Conservation (phyloP, 1,284 basidiomycete genomes). For the Kwoniella shivajii region DNA sequence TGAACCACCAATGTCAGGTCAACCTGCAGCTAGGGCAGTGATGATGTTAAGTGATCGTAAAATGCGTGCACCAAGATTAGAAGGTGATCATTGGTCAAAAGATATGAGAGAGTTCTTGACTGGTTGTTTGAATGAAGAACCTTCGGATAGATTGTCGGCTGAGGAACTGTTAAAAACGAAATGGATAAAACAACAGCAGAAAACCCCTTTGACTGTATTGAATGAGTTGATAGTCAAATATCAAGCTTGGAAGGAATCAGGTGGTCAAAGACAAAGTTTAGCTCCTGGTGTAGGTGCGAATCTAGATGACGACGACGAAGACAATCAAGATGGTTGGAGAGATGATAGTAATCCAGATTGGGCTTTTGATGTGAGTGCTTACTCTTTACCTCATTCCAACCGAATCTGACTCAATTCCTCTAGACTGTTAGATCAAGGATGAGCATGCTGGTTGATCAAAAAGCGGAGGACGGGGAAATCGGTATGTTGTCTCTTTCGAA, state of each 20-base stretch:
- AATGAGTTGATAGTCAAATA: conserved; percentile 81
- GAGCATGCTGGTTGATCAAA: conserved; percentile 44
- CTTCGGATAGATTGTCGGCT: conserved; percentile 76
- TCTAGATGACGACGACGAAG: conserved; percentile 46
- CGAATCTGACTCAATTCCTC: too few relatives aligned
- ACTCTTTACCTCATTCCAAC: too few relatives aligned
- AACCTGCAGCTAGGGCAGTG: conserved; percentile 85
- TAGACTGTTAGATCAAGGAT: conserved; percentile 49
- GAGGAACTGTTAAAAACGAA: conserved; percentile 89
- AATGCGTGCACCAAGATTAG: conserved; percentile 66
- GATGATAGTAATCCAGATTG: conserved; percentile 39
- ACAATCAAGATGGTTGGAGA: conserved; percentile 26
- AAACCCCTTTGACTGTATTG: conserved; percentile 70
- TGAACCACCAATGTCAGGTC: conserved; percentile 66
- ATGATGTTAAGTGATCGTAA: conserved; percentile 82
- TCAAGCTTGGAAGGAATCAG: conserved; percentile 73
- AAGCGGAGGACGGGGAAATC: conserved; percentile 28
- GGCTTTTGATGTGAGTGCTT: conserved; percentile 53
- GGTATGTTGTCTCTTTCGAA: conserved; percentile 9
- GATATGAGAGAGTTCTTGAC: conserved; percentile 89
- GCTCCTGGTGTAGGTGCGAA: conserved; percentile 57
- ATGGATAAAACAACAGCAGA: conserved; percentile 83
- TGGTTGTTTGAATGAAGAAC: conserved; percentile 80
- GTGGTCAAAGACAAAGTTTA: conserved; percentile 77
- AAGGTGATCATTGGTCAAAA: conserved; percentile 72